Base-by-base conservation (phyloP, 257 asterid species). In the Striga asiatica region DNA sequence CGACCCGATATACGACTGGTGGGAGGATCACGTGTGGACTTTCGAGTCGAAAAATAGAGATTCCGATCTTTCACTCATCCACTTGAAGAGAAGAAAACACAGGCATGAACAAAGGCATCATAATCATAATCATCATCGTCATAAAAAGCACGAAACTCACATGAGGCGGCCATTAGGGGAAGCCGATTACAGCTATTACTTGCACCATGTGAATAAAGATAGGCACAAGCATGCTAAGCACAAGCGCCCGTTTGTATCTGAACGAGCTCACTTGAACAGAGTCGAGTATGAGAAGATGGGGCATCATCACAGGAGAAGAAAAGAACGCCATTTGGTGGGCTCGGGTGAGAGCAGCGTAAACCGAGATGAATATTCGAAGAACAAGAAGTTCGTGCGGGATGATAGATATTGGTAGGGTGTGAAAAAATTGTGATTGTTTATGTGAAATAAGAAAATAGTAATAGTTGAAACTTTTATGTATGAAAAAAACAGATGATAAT, bases 1-100 rank as follows among this genome's bases (percentile, higher is more conserved):
- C 34, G 95, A 82, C 76, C 93, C 95, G 29, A 58, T 88, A 35
- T 81, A 88, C 41, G 99, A 92, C 64, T 88, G 99, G 99, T 88
- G 96, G 93, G 95, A 82, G 67, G 97, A 92, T 78, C 94, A 84
- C 61, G 35, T 74, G 66, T 77, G 80, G 80, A 14, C 70, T 20
- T 39, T 65, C 7, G 74, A 74, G 47, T 65, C 55, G 41, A 69
- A 57, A 48, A 58, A 51, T 27, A 45, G 63, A 52, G 72, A 71
- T 52, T 69, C 67, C 12, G 67, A 70, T 16, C 23, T 60, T 11
- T 45, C 76, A 42, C 64, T 66, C 59, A 18, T 50, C 37, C 75
- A 62, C 49, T 46, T 46, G 24, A 68, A 69, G 75, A 71, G 49
- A n/a, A n/a, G n/a, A 59, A 41, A 71, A 21, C 76, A 69, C n/a